Base-by-base conservation (phyloP, 768 basidiomycete species). In the Postia placenta region DNA sequence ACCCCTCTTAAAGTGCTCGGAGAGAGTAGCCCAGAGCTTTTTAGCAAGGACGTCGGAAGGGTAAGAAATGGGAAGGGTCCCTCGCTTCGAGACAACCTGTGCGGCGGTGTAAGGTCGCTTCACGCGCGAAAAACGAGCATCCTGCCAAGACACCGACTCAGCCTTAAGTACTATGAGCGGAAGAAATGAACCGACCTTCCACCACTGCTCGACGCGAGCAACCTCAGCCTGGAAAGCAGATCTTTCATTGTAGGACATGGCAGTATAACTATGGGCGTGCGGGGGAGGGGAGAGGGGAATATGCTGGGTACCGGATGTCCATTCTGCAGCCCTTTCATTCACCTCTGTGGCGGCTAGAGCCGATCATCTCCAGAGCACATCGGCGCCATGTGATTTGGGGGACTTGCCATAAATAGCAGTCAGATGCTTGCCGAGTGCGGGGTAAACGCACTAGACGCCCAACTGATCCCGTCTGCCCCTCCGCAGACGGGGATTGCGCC, bases 71-170 rank as follows among this genome's bases (percentile, higher is more conserved):
- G 78, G 74, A 47, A 99, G 68, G 3, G 88, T 92, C 6, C 96
- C 96, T 27, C 95, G 80, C 71, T 98, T 97, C 17, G 88, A 76
- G 53, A 97, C 93, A 58, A 98, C 94, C 53, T 97, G 85, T 20
- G 82, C 84, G 11, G 95, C 92, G 40, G 87, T 85, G 72, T 97
- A 99, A 3, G 93, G 94, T 20, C 96, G 85, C 56, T 77, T 83
- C n/a, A 87, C 84, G 61, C 83, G 77, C 22, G 81, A 77, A 67
- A 94, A 99, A 28, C 96, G 90, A 17, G 90, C 82, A 60, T 69
- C 83, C 94, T 97, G 61, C n/a, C 40, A 17, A 35, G 27, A 37
- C 23, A 36, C 36, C 40, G 17, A 45, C 50, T 27, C 23, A 47
- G 40, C 15, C 33, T 19, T 30, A 19, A 37, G 25, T 25, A 27